Evolutionary conservation across 73 alveolate species (phyloP).

Genomic region (Paramecium bursaria): DNA sequence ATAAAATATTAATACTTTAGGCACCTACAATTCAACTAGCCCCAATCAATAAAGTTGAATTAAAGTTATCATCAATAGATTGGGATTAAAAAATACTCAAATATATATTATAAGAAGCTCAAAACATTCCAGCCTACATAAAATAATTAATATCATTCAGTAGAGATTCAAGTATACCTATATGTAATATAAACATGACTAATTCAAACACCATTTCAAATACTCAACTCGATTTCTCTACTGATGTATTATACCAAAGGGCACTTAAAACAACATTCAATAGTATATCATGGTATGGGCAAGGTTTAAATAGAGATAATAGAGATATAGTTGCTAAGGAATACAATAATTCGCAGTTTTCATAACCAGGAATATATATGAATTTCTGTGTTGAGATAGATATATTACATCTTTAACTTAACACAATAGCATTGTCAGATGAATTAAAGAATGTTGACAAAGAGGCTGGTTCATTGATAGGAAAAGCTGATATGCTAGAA

Average conservation of each 20-base stretch:
- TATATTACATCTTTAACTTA: conserved; percentile 35
- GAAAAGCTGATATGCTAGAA: conserved; percentile 33
- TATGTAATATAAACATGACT: conserved; percentile 41
- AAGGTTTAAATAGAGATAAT: conserved; percentile 38
- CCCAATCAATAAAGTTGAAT: too few species aligned
- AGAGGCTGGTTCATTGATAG: conserved; percentile 63
- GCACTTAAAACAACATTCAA: background rate
- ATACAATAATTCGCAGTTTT: conserved; percentile 25
- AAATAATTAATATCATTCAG: background rate
- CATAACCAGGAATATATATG: conserved; percentile 51
- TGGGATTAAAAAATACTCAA: conserved; percentile 36
- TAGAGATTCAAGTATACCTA: conserved; percentile 44
- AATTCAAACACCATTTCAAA: background rate
- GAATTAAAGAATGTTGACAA: conserved; percentile 61
- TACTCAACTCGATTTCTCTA: conserved; percentile 6
- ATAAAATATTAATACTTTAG: too few species aligned
- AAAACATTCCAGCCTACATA: background rate
- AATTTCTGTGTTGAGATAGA: conserved; percentile 59
- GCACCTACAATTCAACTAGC: too few species aligned
- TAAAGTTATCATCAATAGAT: too few species aligned
- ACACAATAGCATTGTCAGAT: conserved; percentile 64
- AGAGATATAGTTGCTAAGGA: conserved; percentile 62
- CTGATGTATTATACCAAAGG: conserved; percentile 9
- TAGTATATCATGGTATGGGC: conserved; percentile 68
- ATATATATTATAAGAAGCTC: background rate